A percentile compares a stretch with the other conserved stretches of the same genome.
Conservation (phyloP, 2,329 filamentous ascomycete genomes). For the Amphichorda felina region DNA sequence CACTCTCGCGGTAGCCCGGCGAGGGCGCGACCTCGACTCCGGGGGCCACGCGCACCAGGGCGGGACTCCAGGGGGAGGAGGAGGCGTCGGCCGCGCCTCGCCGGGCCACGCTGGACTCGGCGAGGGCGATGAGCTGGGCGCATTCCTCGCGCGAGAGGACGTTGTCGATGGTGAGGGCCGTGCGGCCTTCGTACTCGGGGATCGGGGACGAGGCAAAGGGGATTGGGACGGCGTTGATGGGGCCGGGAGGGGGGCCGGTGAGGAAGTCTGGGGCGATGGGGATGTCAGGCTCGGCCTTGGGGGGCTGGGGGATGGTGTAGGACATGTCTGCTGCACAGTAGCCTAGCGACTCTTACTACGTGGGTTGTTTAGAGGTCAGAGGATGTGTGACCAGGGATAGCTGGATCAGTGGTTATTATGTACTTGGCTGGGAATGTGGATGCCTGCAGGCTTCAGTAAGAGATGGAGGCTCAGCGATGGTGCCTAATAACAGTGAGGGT, state of each 20-base stretch:
- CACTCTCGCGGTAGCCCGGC: slow-evolving; percentile 52
- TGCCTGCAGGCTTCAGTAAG: too few relatives aligned
- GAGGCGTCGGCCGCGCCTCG: slow-evolving; percentile 10
- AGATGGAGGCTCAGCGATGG: too few relatives aligned
- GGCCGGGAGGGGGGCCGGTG: slow-evolving; percentile 18
- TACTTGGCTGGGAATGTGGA: too few relatives aligned
- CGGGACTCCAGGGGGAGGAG: slow-evolving; percentile 52
- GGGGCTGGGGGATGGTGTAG: neutral
- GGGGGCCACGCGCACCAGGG: slow-evolving; percentile 53
- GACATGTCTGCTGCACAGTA: neutral
- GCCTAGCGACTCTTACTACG: too few relatives aligned
- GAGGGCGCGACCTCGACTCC: slow-evolving; percentile 44
- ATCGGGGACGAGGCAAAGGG: slow-evolving; percentile 38
- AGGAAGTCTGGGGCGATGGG: slow-evolving; percentile 32
- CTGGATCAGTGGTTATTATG: too few relatives aligned
- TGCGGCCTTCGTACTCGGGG: slow-evolving; percentile 36
- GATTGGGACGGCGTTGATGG: slow-evolving; percentile 31
- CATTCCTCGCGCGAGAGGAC: slow-evolving; percentile 48
- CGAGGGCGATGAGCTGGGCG: slow-evolving; percentile 33
- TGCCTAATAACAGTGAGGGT: too few relatives aligned
- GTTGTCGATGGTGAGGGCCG: slow-evolving; percentile 50
- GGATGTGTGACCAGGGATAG: too few relatives aligned
- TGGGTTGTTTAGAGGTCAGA: too few relatives aligned
- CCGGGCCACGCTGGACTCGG: slow-evolving; percentile 34
- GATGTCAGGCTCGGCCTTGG: neutral